These are phyloP conservation scores for Aspergillus steynii DNA, from an alignment of 495 filamentous ascomycete species.

Conservation along the genomic window DNA sequence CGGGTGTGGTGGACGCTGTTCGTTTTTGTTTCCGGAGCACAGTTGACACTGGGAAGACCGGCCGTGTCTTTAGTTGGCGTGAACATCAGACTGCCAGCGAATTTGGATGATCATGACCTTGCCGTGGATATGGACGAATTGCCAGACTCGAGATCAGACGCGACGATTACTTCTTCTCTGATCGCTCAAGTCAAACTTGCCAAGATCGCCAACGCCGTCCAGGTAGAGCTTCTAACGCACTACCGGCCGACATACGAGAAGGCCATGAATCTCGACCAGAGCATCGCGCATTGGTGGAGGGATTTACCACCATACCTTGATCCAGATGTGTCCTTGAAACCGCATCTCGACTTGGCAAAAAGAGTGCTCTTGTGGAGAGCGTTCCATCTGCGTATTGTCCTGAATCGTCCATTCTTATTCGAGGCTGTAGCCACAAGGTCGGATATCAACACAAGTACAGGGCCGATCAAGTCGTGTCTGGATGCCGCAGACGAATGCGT, in stretches of 20 bases:
- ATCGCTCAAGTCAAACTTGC: slow-evolving; percentile 27
- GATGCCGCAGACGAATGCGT: slow-evolving; percentile 22
- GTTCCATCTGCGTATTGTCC: slow-evolving; percentile 25
- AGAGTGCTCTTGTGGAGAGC: slow-evolving; percentile 21
- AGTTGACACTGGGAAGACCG: slow-evolving; percentile 22
- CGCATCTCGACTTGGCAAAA: slow-evolving; percentile 18
- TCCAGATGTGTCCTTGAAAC: slow-evolving; percentile 10
- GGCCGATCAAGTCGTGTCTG: slow-evolving; percentile 20
- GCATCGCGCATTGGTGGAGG: slow-evolving; percentile 17
- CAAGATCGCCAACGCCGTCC: slow-evolving; percentile 27
- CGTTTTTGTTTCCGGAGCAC: slow-evolving; percentile 23
- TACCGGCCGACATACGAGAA: slow-evolving; percentile 20
- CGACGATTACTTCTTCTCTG: slow-evolving; percentile 24
- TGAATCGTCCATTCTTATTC: slow-evolving; percentile 25
- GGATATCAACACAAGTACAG: slow-evolving; percentile 12
- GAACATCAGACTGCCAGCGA: slow-evolving; percentile 22
- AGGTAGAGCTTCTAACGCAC: slow-evolving; percentile 24
- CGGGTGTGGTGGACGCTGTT: slow-evolving; percentile 39
- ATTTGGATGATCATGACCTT: slow-evolving; percentile 24
- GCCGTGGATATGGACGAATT: slow-evolving; percentile 27
- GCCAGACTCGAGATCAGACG: slow-evolving; percentile 12
- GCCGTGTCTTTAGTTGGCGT: slow-evolving; percentile 24
- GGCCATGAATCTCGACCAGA: slow-evolving; percentile 18
- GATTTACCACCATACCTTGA: slow-evolving; percentile 21
- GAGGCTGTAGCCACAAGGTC: slow-evolving; percentile 20